A percentile compares a stretch with the other conserved stretches of the same genome.
These are phyloP conservation scores for Coriaria nepalensis DNA, from an alignment of 306 rosid genomes.

Conservation along the genomic window DNA sequence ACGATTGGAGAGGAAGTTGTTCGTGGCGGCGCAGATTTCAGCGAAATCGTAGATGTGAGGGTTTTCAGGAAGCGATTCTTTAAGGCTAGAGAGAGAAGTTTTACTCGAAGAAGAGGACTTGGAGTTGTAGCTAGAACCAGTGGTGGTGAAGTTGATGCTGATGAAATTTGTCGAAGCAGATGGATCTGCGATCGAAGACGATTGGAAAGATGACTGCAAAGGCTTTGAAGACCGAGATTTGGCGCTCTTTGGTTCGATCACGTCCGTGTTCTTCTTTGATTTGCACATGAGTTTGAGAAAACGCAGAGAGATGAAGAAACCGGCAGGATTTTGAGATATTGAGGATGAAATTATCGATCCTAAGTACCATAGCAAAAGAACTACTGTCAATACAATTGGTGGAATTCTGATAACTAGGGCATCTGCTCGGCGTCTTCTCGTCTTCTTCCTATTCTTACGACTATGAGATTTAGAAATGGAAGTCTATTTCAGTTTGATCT, in stretches of 20 bases:
- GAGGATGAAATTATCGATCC: too few relatives aligned
- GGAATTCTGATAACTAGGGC: too few relatives aligned
- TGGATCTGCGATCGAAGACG: slow-evolving; percentile 12
- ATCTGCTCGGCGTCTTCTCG: too few relatives aligned
- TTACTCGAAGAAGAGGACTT: slow-evolving; percentile 34
- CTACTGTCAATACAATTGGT: too few relatives aligned
- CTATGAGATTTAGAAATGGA: too few relatives aligned
- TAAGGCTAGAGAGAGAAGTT: slow-evolving; percentile 46
- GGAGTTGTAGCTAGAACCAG: slow-evolving; percentile 30
- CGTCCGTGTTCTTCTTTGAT: slow-evolving; percentile 44
- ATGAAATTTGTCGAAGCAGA: slow-evolving; percentile 10
- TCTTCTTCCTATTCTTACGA: too few relatives aligned
- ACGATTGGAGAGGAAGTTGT: slow-evolving; percentile 20
- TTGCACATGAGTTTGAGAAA: slow-evolving; percentile 42
- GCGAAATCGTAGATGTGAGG: slow-evolving; percentile 42
- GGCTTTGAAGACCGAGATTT: slow-evolving; percentile 10
- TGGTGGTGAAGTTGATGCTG: slow-evolving; percentile 10
- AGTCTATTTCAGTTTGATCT: too few relatives aligned
- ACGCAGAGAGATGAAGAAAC: background rate
- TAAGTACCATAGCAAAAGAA: too few relatives aligned
- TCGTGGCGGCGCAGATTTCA: slow-evolving; percentile 54
- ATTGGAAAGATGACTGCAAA: slow-evolving; percentile 1
- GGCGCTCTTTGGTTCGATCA: slow-evolving; percentile 26
- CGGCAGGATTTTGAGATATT: too few relatives aligned
- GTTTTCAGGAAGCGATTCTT: slow-evolving; percentile 46